Conservation (phyloP, 495 filamentous ascomycete genomes). For the Lindgomyces ingoldianus region DNA sequence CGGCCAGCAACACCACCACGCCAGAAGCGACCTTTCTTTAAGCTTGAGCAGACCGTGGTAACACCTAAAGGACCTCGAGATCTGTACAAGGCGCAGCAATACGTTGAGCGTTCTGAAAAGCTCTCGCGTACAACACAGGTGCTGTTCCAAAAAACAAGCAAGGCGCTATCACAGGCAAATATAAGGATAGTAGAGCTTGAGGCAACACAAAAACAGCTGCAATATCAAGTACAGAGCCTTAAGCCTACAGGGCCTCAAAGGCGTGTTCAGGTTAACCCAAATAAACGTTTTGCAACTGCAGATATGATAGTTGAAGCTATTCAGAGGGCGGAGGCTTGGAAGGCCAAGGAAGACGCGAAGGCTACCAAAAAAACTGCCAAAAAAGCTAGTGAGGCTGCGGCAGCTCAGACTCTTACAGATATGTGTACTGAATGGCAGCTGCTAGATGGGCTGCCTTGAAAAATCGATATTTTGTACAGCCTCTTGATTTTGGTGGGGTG, state of each 20-base stretch:
- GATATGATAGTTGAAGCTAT: not conserved
- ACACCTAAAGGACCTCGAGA: not conserved
- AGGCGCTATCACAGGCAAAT: constrained; percentile 6
- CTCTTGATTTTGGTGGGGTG: not conserved
- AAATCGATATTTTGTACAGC: not conserved
- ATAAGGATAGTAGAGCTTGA: constrained; percentile 2
- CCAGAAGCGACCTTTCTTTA: not conserved
- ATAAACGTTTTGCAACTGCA: constrained; percentile 9
- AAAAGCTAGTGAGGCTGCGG: not conserved
- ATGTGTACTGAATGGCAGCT: not conserved
- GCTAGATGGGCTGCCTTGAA: not conserved
- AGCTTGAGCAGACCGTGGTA: not conserved
- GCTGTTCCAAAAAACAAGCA: not conserved
- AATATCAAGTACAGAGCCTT: not conserved
- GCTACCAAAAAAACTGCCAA: not conserved
- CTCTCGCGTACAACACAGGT: not conserved
- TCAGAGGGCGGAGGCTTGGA: not conserved
- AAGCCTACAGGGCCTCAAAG: not conserved
- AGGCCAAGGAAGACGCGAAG: too few species aligned
- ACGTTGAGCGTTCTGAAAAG: not conserved
- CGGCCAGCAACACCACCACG: not conserved
- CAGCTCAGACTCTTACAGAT: not conserved
- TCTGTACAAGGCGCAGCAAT: not conserved
- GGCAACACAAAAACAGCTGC: not conserved
- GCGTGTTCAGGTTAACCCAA: constrained; percentile 10